Percentiles rank a stretch among this genome's conserved stretches.
phyloP scores from a whole-genome alignment of 2,329 filamentous ascomycete species.

The Neofusicoccum kwambonambiense region DNA sequence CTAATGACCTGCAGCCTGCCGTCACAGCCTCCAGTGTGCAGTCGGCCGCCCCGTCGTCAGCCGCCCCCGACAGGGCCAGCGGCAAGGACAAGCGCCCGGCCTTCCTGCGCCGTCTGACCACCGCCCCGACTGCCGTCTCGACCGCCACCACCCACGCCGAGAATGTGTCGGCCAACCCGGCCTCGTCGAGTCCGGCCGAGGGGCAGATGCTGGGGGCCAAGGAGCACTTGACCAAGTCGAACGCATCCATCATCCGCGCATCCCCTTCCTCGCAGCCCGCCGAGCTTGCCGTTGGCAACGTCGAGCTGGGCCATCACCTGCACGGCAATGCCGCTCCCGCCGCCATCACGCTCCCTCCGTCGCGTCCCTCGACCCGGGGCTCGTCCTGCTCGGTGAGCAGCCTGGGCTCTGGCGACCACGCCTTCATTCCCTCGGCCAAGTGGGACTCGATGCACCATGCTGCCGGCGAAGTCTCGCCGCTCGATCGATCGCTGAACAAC shows the following conservation, averaged over 20 bases:
- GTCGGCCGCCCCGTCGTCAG: neutral
- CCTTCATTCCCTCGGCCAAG: neutral
- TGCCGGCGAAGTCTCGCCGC: slow-evolving; percentile 5
- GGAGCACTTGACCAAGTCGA: slow-evolving; percentile 10
- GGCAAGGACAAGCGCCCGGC: slow-evolving; percentile 5
- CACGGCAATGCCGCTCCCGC: neutral
- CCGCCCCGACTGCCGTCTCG: neutral
- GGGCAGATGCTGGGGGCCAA: neutral
- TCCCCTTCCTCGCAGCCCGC: neutral
- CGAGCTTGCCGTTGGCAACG: neutral
- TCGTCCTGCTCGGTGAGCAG: neutral
- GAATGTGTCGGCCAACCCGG: slow-evolving; percentile 4
- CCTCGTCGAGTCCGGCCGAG: neutral
- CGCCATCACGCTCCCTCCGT: neutral
- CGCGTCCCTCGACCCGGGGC: neutral
- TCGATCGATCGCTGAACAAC: neutral
- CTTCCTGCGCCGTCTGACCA: slow-evolving; percentile 12
- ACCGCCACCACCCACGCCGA: neutral
- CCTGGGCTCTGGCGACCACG: neutral
- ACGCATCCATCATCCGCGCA: neutral
- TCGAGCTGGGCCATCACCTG: neutral
- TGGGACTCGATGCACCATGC: neutral
- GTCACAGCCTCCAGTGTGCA: neutral
- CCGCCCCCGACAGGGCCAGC: neutral
- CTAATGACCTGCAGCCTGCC: slow-evolving; percentile 5